phyloP scores from a whole-genome alignment of 176 grass and related monocot species.

The Oryza meyeriana region DNA sequence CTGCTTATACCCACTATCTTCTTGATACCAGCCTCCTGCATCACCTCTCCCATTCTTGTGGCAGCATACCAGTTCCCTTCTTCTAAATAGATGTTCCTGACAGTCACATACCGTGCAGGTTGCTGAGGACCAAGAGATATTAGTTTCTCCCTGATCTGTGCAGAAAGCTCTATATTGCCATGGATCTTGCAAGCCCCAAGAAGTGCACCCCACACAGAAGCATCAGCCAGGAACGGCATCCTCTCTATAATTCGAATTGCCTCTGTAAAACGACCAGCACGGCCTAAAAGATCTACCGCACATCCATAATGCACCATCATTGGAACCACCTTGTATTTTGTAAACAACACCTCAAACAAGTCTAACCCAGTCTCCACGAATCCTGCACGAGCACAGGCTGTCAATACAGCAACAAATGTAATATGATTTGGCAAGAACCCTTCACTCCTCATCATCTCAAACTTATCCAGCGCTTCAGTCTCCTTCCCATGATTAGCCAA shows the following conservation, averaged over 20 bases:
- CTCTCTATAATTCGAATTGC: conserved; percentile 49
- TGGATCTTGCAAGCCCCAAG: conserved; percentile 65
- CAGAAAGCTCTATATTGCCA: conserved; percentile 43
- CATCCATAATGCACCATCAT: conserved; percentile 82
- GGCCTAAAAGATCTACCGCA: conserved; percentile 60
- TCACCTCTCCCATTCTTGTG: conserved; percentile 42
- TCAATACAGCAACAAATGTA: conserved; percentile 62
- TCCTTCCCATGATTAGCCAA: conserved; percentile 62
- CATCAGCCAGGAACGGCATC: conserved; percentile 63
- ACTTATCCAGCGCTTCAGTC: conserved; percentile 42
- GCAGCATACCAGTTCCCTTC: conserved; percentile 61
- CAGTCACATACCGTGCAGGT: conserved; percentile 44
- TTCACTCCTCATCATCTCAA: conserved; percentile 47
- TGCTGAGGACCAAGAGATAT: conserved; percentile 46
- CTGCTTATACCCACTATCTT: conserved; percentile 52
- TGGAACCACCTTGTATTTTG: conserved; percentile 42
- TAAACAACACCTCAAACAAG: conserved; percentile 49
- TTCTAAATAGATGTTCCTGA: conserved; percentile 60
- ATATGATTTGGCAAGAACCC: conserved; percentile 55
- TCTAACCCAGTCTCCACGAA: conserved; percentile 59
- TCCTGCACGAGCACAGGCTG: conserved; percentile 50
- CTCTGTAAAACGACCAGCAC: conserved; percentile 41
- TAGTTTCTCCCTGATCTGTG: conserved; percentile 44
- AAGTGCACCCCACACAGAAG: conserved; percentile 76
- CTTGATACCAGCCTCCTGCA: conserved; percentile 57